Percentiles rank a stretch among this genome's conserved stretches.
phyloP scores from a whole-genome alignment of 2,329 filamentous ascomycete species.

The Colletotrichum gloeosporioides region DNA sequence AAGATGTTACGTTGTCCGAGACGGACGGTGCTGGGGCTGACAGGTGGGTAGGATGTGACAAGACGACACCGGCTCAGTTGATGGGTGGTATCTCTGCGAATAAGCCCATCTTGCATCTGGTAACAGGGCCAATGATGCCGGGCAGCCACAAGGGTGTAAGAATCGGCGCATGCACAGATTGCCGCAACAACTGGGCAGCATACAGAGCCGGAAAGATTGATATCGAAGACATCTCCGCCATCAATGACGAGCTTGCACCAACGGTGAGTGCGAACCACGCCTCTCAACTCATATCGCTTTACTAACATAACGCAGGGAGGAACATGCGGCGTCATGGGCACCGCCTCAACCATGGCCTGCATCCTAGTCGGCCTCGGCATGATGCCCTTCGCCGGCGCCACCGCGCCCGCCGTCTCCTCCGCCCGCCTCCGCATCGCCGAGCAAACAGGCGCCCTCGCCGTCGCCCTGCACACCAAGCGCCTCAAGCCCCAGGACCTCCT shows the following conservation, averaged over 20 bases:
- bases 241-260: constrained; percentile 77
- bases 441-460: constrained; percentile 72
- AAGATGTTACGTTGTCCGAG: neutral
- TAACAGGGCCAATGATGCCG: constrained; percentile 79
- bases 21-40: neutral
- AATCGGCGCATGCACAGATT: constrained; percentile 78
- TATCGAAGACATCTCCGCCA: constrained; percentile 72
- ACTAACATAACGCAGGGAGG: constrained; percentile 54
- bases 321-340: constrained; percentile 91
- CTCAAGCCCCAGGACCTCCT: constrained; percentile 75
- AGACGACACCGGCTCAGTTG: constrained; percentile 75
- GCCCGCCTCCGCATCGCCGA: constrained; percentile 83
- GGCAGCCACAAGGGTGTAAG: constrained; percentile 68
- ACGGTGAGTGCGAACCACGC: constrained; percentile 51
- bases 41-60: constrained; percentile 65
- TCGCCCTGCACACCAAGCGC: constrained; percentile 67
- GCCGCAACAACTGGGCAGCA: constrained; percentile 74
- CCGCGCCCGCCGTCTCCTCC: constrained; percentile 79
- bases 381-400: constrained; percentile 77
- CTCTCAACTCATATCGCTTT: neutral
- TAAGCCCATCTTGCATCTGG: constrained; percentile 71
- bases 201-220: constrained; percentile 71
- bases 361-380: constrained; percentile 84
- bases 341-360: constrained; percentile 88
- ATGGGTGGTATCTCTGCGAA: constrained; percentile 80